Evolutionary conservation across 2,329 filamentous ascomycete species (phyloP), one percentile per base, ranked within the genome.

Genomic region (Fusarium scirpi): DNA sequence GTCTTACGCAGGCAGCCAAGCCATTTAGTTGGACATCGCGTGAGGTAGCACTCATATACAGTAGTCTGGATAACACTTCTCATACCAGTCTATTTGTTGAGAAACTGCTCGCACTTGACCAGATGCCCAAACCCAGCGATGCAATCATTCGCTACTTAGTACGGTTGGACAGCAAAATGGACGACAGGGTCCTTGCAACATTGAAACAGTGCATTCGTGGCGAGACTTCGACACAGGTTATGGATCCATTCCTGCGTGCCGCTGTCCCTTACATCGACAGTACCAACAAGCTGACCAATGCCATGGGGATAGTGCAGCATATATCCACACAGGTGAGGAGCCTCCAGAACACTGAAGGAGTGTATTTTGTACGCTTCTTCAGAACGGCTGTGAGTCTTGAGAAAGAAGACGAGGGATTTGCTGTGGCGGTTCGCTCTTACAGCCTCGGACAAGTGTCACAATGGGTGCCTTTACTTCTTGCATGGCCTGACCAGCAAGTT

Each of bases 101-200:
- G 74, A 93, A 91, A 76, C 82, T 94, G 27, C 82, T 94, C 29
- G 82, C 83, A 22, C 83, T 91, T 51, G 85, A 90, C 67, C 87
- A 90, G 74, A 89, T 89, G 57, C 78, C 79, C 0, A 67, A 76
- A 3, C 82, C 82, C 4, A 88, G 86, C 3, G 82, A 86, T 52
- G 81, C 79, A 15, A 91, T 94, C 55, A 76, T 94, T 51, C 79
- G 79, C 40, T 81, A 84, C 6, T 82, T 94, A 38, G 79, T 92
- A 44, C 78, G 81, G n/a, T 80, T 86, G 22, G 85, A 86, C 58
- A 78, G 81, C 1, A 72, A 80, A 9, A 84, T 89, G 77, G 87
- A 89, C 45, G 51, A 80, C 0, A 80, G 83, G 46, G 81, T 94
- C 3, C 83, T 84, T 41, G 78, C 81, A 45, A 87, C 87, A 1